Evolutionary conservation across 1,284 basidiomycete genomes (phyloP).

Genomic region (Ceratobasidium sp.): DNA sequence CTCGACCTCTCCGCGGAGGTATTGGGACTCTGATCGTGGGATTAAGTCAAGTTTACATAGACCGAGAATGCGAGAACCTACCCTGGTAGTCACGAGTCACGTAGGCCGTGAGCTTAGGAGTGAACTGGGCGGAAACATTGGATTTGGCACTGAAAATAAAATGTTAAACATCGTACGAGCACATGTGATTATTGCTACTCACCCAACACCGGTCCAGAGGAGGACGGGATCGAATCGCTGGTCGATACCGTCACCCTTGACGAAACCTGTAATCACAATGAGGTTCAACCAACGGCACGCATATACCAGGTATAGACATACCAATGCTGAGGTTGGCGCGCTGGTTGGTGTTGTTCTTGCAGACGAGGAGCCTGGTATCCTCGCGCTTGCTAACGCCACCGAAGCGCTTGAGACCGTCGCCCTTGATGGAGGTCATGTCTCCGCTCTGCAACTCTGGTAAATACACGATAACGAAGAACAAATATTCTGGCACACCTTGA

Average conservation of each 20-base stretch:
- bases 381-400: constrained; percentile 10
- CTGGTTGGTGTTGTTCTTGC: constrained; percentile 24
- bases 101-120: constrained; percentile 15
- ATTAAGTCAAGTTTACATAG: neutral
- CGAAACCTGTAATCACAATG: too few species aligned
- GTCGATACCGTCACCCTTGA: constrained; percentile 21
- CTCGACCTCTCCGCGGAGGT: constrained; percentile 35
- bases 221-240: constrained; percentile 17
- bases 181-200: neutral
- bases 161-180: neutral
- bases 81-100: constrained; percentile 16
- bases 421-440: constrained; percentile 2
- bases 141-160: constrained; percentile 6
- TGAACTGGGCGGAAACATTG: constrained; percentile 17
- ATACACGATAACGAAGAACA: neutral
- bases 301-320: neutral
- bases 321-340: constrained; percentile 26
- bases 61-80: neutral
- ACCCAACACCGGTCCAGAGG: constrained; percentile 26
- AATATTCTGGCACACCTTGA: neutral
- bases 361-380: constrained; percentile 25
- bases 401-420: constrained; percentile 24
- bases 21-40: neutral
- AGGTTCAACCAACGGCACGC: too few species aligned
- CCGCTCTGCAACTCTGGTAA: constrained; percentile 6